A percentile compares a stretch with the other conserved stretches of the same genome.
Evolutionary conservation across 768 basidiomycete species (phyloP).

Genomic region (Pisolithus tinctorius): DNA sequence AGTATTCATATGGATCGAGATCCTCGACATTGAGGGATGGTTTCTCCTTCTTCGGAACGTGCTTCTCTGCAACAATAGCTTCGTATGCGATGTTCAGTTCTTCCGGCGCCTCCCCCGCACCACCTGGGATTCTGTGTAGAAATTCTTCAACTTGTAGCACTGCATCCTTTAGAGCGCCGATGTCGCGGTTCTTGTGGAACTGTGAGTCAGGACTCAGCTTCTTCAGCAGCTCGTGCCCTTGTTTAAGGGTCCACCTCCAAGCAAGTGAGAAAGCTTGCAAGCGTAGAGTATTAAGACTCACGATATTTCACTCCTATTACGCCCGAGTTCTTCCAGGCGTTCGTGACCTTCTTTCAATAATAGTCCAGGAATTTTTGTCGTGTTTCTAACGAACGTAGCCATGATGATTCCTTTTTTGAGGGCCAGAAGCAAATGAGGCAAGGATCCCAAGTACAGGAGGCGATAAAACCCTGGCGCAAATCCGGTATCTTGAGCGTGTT

Average conservation of each 20-base stretch:
- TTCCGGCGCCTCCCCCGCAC: too few relatives aligned
- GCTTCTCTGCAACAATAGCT: slow-evolving; percentile 10
- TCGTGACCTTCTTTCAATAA: slow-evolving; percentile 24
- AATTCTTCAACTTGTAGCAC: too few relatives aligned
- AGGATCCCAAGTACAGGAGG: slow-evolving; percentile 27
- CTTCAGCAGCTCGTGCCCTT: too few relatives aligned
- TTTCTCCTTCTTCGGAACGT: too few relatives aligned
- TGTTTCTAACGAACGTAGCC: slow-evolving; percentile 25
- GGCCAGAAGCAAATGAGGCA: slow-evolving; percentile 37
- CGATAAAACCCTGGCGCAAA: slow-evolving; percentile 30
- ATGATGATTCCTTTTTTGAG: slow-evolving; percentile 28
- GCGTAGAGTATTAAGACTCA: slow-evolving; percentile 3
- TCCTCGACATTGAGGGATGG: too few relatives aligned
- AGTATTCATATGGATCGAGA: too few relatives aligned
- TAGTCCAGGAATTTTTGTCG: slow-evolving; percentile 22
- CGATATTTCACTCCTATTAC: slow-evolving; percentile 5
- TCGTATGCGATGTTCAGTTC: too few relatives aligned
- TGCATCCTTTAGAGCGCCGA: too few relatives aligned
- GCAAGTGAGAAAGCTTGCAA: background rate
- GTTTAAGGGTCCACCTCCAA: slow-evolving; percentile 10
- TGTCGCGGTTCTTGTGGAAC: too few relatives aligned
- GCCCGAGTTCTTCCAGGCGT: slow-evolving; percentile 28
- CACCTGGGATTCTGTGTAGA: too few relatives aligned
- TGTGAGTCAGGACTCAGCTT: too few relatives aligned
- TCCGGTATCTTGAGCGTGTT: slow-evolving; percentile 16